Conservation (phyloP, 257 asterid genomes). For the Ehretia macrophylla region DNA sequence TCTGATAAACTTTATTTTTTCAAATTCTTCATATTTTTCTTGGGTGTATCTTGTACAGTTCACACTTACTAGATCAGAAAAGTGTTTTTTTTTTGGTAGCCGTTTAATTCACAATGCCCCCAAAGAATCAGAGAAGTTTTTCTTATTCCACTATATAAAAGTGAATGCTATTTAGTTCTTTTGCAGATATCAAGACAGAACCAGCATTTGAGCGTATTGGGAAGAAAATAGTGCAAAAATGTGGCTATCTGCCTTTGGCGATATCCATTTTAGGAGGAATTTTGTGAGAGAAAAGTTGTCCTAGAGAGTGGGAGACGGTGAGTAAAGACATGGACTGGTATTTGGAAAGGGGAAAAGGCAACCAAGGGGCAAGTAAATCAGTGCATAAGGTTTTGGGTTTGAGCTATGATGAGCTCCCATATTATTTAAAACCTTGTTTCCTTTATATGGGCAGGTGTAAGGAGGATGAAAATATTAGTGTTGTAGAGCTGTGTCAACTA, state of each 20-base stretch:
- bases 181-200: not conserved
- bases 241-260: slow-evolving; percentile 20
- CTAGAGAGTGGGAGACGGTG: slow-evolving; percentile 14
- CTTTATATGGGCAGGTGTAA: slow-evolving; percentile 11
- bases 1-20: no score
- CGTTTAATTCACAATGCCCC: no score
- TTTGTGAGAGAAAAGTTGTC: slow-evolving; percentile 4
- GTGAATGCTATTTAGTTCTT: no score
- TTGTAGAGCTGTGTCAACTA: not conserved
- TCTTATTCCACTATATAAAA: no score
- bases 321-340: not conserved
- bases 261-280: slow-evolving; percentile 20
- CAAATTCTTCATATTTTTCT: no score
- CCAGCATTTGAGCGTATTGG: slow-evolving; percentile 3
- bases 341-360: slow-evolving; percentile 1
- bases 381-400: slow-evolving; percentile 8
- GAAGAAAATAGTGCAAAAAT: slow-evolving; percentile 10
- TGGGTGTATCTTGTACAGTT: no score
- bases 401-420: slow-evolving; percentile 21
- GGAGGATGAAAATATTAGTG: slow-evolving; percentile 8
- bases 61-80: no score
- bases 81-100: no score
- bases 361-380: not conserved
- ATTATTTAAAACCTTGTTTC: slow-evolving; percentile 26
- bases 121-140: no score